Base-by-base conservation (phyloP, 1,284 basidiomycete genomes). In the Ceratobasidium sp. region DNA sequence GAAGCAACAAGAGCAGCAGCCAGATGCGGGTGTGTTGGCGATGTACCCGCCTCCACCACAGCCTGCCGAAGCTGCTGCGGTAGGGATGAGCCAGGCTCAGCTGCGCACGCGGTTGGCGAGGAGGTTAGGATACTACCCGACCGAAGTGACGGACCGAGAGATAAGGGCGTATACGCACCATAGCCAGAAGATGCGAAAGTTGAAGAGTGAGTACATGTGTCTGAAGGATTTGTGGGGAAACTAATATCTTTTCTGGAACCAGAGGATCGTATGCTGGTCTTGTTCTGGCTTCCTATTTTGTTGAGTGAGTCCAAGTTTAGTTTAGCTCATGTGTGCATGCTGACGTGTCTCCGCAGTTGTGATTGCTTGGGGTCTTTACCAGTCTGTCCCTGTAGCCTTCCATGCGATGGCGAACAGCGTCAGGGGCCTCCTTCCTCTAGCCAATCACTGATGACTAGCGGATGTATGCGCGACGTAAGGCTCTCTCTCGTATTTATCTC, bases 201-300 rank as follows among this genome's bases (percentile, higher is more conserved):
- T 75, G 38, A 76, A 76, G 64, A 69, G 72, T 75, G 35, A 47
- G 72, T 72, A 9, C 7, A 9, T 11, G 62, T 58, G 54, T 50
- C 7, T 46, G 57, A 62, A 38, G 16, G 54, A 30, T 38, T 21
- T 55, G 59, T 63, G 21, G 46, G 46, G n/a, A 72, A 35, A 47
- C 61, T 78, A 0, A 75, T 62, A 8, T 58, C 52, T 35, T 57
- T 55, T 52, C 46, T 50, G 16, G 54, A 62, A 77, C 28, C 78
- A 94, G 95, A 93, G 81, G 95, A 98, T 81, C 89, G 90, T 58
- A 98, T 98, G 96, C 87, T 98, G 59, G 82, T 96, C 63, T 82
- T 94, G 72, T 98, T 98, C 86, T 98, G 96, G 96, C 86, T 98
- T 77, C 96, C 96, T 2, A 93, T 96, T 76, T 84, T 98, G 38